Evolutionary conservation across 2,329 filamentous ascomycete genomes (phyloP), one percentile per base, ranked within the genome.

Genomic region (Cladophialophora immunda): DNA sequence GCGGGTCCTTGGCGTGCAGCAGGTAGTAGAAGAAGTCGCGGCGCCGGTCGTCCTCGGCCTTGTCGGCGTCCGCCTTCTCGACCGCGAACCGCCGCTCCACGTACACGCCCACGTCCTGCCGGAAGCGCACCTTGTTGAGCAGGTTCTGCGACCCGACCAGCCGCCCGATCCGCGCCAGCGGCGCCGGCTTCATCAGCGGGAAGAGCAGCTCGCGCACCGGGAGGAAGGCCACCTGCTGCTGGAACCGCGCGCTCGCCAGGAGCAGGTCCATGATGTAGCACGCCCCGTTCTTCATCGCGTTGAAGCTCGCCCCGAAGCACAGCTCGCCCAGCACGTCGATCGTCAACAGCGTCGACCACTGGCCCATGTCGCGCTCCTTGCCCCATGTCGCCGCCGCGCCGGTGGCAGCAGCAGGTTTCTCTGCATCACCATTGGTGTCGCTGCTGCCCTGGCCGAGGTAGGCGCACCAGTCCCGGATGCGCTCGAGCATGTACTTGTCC

Each of bases 291-390:
- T 84, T 70, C 61, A 81, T 71, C 78, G 78, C 78, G 9, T 76
- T 70, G 54, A 80, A 81, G 4, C 73, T 71, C 32, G 75, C 73
- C 0, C 76, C 78, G 53, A 81, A 81, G 4, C 77, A 79, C 41
- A 82, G 71, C 56, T 81, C 82, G 13, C 81, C 82, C 80, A 86
- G 85, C 64, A 85, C 80, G 65, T 86, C 84, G 67, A 85, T 82
- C 11, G 81, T 78, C 41, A 85, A 72, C 75, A 78, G 83, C 65
- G 81, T 80, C 75, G 73, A 77, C 76, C 79, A 81, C 60, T 80
- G 74, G 8, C 79, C 79, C 68, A 84, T 80, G 62, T 85, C 81
- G 71, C 80, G 77, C 17, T 77, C 71, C 27, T 72, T 60, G 34
- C 76, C 78, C 81, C 82, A 85, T 9, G 45, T 7, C 4, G 30